Percentiles rank a stretch among this genome's conserved stretches.
phyloP scores from a whole-genome alignment of 2,329 filamentous ascomycete genomes.

The Phoma sp. region DNA sequence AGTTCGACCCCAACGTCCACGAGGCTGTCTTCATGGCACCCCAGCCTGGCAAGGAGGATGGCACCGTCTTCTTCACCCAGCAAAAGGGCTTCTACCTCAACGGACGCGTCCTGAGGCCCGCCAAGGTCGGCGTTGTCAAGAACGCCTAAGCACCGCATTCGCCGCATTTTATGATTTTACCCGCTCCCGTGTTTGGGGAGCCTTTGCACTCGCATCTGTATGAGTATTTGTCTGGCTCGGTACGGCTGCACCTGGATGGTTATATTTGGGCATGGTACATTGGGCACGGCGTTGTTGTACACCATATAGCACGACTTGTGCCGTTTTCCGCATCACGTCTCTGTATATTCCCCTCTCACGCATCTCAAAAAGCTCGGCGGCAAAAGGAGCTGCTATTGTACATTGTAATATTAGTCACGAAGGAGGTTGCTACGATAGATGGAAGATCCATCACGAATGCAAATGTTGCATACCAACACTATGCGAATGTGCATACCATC shows the following conservation, averaged over 20 bases:
- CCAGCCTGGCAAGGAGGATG: slow-evolving; percentile 85
- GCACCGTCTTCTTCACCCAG: slow-evolving; percentile 89
- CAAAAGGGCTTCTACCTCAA: slow-evolving; percentile 96
- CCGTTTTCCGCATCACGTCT: neutral
- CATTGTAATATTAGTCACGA: slow-evolving; percentile 21
- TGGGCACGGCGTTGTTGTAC: slow-evolving; percentile 19
- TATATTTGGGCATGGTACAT: slow-evolving; percentile 17
- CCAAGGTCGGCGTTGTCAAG: slow-evolving; percentile 96
- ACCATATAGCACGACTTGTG: slow-evolving; percentile 6
- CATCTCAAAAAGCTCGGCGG: slow-evolving; percentile 15
- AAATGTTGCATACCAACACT: slow-evolving; percentile 6
- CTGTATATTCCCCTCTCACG: slow-evolving; percentile 22
- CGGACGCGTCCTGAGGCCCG: slow-evolving; percentile 84
- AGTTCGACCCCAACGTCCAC: slow-evolving; percentile 96
- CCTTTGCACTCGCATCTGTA: slow-evolving; percentile 10
- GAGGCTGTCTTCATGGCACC: slow-evolving; percentile 96
- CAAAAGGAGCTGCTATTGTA: slow-evolving; percentile 9
- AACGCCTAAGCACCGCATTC: slow-evolving; percentile 60
- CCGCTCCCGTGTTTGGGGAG: neutral
- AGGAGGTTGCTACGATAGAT: slow-evolving; percentile 11
- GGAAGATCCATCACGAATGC: slow-evolving; percentile 11
- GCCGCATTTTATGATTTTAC: neutral
- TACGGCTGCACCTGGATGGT: slow-evolving; percentile 14
- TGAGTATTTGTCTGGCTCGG: slow-evolving; percentile 13
- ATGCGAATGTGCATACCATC: too few species aligned